Conservation (phyloP, 345 rosid genomes). For the Excoecaria cochinchinensis region DNA sequence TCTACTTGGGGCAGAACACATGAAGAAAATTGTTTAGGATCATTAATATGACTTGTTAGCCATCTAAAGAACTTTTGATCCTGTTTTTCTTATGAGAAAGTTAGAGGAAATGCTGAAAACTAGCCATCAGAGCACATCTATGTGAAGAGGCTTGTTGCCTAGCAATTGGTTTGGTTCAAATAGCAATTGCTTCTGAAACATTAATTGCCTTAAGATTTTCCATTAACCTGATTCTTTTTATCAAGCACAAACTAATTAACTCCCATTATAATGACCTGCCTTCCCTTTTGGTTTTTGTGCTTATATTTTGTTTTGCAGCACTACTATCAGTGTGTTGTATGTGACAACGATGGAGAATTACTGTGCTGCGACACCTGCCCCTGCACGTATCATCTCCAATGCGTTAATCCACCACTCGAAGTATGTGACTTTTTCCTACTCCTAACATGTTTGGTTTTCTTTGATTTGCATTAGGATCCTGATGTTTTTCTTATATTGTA, state of each 20-base stretch:
- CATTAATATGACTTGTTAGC: no score
- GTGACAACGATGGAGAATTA: conserved; percentile 11
- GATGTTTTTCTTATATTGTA: not conserved
- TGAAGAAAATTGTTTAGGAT: no score
- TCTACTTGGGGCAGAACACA: not conserved
- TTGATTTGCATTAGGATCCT: not conserved
- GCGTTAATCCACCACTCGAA: conserved; percentile 14
- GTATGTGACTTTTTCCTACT: not conserved
- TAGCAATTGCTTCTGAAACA: not conserved
- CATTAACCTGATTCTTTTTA: not conserved
- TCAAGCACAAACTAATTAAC: not conserved
- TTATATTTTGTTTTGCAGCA: conserved; percentile 6
- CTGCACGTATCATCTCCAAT: conserved; percentile 13
- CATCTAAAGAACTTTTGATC: no score
- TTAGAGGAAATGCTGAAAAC: no score
- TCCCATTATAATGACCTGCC: not conserved
- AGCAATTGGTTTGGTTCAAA: not conserved
- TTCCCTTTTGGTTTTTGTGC: not conserved
- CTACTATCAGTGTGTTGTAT: conserved; percentile 10
- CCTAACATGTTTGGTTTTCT: not conserved
- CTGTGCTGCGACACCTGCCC: conserved; percentile 21
- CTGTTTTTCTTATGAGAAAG: no score
- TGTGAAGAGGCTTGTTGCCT: no score
- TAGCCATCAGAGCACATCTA: no score
- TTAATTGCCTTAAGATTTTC: not conserved